Evolutionary conservation across 2,329 filamentous ascomycete species (phyloP), one percentile per base, ranked within the genome.

Genomic region (Mollisia scopiformis): DNA sequence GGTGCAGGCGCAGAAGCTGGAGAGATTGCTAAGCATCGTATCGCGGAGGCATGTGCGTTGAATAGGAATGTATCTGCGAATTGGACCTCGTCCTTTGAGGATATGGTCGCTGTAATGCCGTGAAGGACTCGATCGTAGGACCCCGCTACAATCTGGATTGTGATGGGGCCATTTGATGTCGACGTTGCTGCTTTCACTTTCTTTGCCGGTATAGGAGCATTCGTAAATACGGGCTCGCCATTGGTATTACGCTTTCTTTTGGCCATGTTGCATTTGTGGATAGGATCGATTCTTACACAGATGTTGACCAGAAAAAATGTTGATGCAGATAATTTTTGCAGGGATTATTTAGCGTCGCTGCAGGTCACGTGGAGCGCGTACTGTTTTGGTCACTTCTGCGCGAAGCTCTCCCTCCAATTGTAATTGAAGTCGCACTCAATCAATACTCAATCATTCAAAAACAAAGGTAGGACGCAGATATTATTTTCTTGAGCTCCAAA

Each of bases 41-140:
- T 92, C 4, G 95, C 89, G 13, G 93, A 96, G 59, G 87, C 84
- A 78, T 99, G 95, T 14, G 95, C 93, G 73, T 93, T 92, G 84
- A 99, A 97, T 59, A 99, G 85, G 76, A 99, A 99, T 0, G 91
- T 94, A 76, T 98, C 94, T 67, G 91, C 86, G 73, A 97, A 98
- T 55, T 88, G 82, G 57, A 88, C 80, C 16, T 81, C 73, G 58
- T 63, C 68, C 11, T 80, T 71, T 57, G 74, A 67, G 43, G 75
- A 69, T 55, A 96, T 80, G 1, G 86, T 86, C n/a, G 90, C 93
- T 7, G 90, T 92, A 70, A 97, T 83, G 62, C 95, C 95, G 75
- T 99, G 95, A 21, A 99, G 84, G 53, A 96, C 87, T 66, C 93
- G 86, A 74, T 99, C 95, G 78, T 99, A 99, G 56, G 93, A 97